These are phyloP conservation scores for Populus ilicifolia DNA, from an alignment of 345 rosid species.

Conservation along the genomic window DNA sequence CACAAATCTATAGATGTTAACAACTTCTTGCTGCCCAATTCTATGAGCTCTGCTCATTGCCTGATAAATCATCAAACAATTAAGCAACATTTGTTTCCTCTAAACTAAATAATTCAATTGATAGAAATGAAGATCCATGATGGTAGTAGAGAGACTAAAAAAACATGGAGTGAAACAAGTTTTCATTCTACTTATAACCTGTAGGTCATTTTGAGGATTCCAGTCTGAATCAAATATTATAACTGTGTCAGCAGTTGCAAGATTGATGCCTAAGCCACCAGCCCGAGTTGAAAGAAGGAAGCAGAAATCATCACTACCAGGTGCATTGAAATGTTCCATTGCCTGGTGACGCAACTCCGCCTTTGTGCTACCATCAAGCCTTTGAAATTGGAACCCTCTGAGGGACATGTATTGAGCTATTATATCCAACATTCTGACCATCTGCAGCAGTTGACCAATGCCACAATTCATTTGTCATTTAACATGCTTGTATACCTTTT, in stretches of 20 bases:
- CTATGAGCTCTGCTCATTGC: slow-evolving; percentile 99
- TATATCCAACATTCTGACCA: slow-evolving; percentile 99
- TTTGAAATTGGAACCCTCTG: slow-evolving; percentile 95
- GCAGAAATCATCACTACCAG: slow-evolving; percentile 98
- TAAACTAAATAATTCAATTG: not conserved
- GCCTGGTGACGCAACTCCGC: slow-evolving; percentile 99
- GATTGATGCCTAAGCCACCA: slow-evolving; percentile 98
- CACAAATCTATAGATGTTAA: slow-evolving; percentile 96
- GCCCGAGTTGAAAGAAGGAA: slow-evolving; percentile 99
- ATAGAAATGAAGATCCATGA: not conserved
- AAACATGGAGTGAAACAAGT: not conserved
- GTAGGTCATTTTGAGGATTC: slow-evolving; percentile 99
- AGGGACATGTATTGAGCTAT: slow-evolving; percentile 82
- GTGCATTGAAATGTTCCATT: slow-evolving; percentile 99
- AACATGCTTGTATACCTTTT: not conserved
- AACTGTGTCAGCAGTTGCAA: slow-evolving; percentile 97
- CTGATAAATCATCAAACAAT: slow-evolving; percentile 38
- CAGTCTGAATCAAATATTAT: slow-evolving; percentile 99
- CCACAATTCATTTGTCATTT: slow-evolving; percentile 7
- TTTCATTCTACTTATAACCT: slow-evolving; percentile 41
- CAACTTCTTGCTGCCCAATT: slow-evolving; percentile 99
- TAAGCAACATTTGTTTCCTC: not conserved
- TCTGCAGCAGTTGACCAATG: slow-evolving; percentile 44
- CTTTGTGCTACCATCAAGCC: slow-evolving; percentile 99
- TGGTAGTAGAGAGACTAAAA: not conserved